Percentiles rank a stretch among this genome's conserved stretches.
Evolutionary conservation across 192 early-diverging fungal species (phyloP).

Genomic region (Allomyces macrogynus): DNA sequence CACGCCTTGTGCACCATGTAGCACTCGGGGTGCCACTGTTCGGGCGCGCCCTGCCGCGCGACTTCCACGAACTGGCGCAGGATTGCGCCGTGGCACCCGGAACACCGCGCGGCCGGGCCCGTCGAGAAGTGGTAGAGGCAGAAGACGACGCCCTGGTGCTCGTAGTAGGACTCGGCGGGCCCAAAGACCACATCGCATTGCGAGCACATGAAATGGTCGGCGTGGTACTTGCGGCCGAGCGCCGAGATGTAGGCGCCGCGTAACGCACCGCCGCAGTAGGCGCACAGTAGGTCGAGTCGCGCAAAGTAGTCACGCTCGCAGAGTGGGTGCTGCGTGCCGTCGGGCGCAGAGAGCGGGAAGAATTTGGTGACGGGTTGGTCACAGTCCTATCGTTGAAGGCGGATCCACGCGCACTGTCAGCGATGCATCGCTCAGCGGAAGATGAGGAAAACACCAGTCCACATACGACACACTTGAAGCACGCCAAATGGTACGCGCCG

Average conservation of each 20-base stretch:
- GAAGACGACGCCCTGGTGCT: constrained; percentile 76
- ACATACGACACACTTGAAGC: constrained; percentile 80
- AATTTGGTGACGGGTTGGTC: constrained; percentile 62
- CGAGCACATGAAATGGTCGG: constrained; percentile 92
- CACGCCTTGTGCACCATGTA: constrained; percentile 95
- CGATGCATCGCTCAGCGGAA: too few species aligned
- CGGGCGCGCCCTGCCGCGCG: constrained; percentile 29
- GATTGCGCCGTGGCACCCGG: constrained; percentile 84
- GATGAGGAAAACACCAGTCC: too few species aligned
- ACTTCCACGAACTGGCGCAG: constrained; percentile 93
- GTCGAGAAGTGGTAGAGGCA: constrained; percentile 89
- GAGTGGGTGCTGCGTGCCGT: constrained; percentile 26
- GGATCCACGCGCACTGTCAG: too few species aligned
- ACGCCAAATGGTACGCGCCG: constrained; percentile 74
- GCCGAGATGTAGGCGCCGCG: constrained; percentile 60
- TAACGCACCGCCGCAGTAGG: constrained; percentile 68
- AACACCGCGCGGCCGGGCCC: constrained; percentile 72
- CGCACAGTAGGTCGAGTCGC: constrained; percentile 59
- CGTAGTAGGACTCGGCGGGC: constrained; percentile 88
- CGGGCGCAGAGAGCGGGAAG: constrained; percentile 47
- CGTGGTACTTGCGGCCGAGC: constrained; percentile 80
- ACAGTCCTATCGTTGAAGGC: constrained; percentile 35
- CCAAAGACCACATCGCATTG: constrained; percentile 81
- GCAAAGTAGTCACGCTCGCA: constrained; percentile 83
- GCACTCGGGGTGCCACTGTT: constrained; percentile 98